Percentiles rank a stretch among this genome's conserved stretches.
Conservation (phyloP, 2,329 filamentous ascomycete genomes). For the Lithohypha guttulata region DNA sequence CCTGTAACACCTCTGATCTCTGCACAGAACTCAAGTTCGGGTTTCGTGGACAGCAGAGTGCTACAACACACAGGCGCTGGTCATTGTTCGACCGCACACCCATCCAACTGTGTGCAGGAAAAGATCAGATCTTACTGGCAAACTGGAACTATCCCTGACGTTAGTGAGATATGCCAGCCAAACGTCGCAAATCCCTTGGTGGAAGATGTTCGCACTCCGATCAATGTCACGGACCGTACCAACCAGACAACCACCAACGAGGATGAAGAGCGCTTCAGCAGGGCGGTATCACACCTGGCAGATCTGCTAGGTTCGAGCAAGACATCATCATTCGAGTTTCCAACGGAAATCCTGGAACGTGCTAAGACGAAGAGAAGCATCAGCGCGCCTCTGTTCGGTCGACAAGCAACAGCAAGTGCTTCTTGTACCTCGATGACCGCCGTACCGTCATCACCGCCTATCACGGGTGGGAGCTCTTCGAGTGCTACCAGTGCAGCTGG, state of each 20-base stretch:
- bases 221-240: background rate
- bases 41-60: conserved; percentile 20
- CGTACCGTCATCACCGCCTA: no score
- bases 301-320: no score
- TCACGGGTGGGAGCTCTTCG: no score
- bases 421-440: background rate
- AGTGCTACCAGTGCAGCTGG: no score
- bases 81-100: background rate
- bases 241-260: background rate
- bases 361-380: background rate
- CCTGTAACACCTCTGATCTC: conserved; percentile 20
- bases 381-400: background rate
- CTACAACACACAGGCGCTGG: conserved; percentile 14
- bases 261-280: no score
- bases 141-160: conserved; percentile 26
- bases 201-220: background rate
- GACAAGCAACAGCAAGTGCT: background rate
- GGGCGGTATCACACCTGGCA: no score
- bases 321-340: no score
- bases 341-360: background rate
- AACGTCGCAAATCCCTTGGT: background rate
- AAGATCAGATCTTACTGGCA: conserved; percentile 26
- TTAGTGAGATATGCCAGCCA: background rate
- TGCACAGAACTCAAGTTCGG: conserved; percentile 19
- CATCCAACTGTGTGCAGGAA: conserved; percentile 23